Percentiles rank a stretch among this genome's conserved stretches.
These are phyloP conservation scores for Peterozyma toletana DNA, from an alignment of 805 yeast species.

Conservation along the genomic window DNA sequence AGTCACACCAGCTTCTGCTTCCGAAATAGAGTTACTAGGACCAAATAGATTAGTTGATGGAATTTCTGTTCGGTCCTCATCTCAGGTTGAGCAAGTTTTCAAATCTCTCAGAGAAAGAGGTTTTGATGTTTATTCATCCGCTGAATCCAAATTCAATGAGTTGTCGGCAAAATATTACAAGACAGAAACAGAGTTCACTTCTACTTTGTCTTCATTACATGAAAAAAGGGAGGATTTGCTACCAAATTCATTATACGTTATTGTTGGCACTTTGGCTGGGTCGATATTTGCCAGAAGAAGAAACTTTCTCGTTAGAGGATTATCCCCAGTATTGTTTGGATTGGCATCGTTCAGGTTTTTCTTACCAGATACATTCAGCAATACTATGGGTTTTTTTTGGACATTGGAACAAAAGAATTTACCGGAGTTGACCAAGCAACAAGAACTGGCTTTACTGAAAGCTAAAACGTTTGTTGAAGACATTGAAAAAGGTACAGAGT, in stretches of 20 bases:
- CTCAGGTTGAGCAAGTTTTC: conserved; percentile 39
- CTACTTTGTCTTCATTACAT: conserved; percentile 58
- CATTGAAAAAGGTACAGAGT: conserved; percentile 34
- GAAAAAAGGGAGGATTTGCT: conserved; percentile 59
- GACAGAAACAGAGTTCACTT: conserved; percentile 57
- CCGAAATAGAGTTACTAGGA: conserved; percentile 36
- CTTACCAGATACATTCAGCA: conserved; percentile 65
- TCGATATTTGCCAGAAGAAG: conserved; percentile 66
- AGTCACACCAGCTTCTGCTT: conserved; percentile 31
- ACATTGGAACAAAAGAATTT: conserved; percentile 49
- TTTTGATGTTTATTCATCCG: conserved; percentile 22
- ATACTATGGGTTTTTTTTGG: conserved; percentile 53
- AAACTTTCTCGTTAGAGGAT: conserved; percentile 43
- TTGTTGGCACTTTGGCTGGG: conserved; percentile 67
- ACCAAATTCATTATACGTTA: conserved; percentile 64
- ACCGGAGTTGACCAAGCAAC: conserved; percentile 61
- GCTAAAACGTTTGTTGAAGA: conserved; percentile 36
- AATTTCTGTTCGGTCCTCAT: conserved; percentile 45
- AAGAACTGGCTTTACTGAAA: conserved; percentile 37
- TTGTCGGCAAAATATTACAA: conserved; percentile 43
- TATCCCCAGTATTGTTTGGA: conserved; percentile 57
- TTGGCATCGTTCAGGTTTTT: conserved; percentile 57
- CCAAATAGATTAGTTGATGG: conserved; percentile 46
- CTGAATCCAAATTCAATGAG: conserved; percentile 33
- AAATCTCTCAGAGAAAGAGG: conserved; percentile 39